phyloP scores from a whole-genome alignment of 2,329 filamentous ascomycete genomes.

The Paraphoma chrysanthemicola region DNA sequence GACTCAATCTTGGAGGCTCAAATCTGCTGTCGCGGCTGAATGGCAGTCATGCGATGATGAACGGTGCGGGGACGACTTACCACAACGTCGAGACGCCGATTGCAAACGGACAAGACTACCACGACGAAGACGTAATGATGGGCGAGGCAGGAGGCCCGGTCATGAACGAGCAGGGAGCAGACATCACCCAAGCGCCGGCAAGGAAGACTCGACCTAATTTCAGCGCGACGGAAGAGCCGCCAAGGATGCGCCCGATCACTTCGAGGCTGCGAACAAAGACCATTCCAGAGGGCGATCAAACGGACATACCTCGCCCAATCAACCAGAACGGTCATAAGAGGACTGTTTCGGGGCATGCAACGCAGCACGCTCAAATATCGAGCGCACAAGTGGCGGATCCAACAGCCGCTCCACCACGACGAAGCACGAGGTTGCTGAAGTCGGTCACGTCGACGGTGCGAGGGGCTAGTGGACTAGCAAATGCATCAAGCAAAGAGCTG shows the following conservation, averaged over 20 bases:
- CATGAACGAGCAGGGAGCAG: slow-evolving; percentile 38
- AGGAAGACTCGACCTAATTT: slow-evolving; percentile 48
- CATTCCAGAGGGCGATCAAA: slow-evolving; percentile 49
- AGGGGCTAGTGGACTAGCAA: slow-evolving; percentile 67
- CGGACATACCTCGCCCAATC: slow-evolving; percentile 45
- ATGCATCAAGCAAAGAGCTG: slow-evolving; percentile 58
- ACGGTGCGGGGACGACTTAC: slow-evolving; percentile 19
- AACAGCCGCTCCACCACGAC: slow-evolving; percentile 52
- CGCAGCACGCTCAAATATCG: slow-evolving; percentile 41
- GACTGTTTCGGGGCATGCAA: slow-evolving; percentile 83
- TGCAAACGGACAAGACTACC: slow-evolving; percentile 46
- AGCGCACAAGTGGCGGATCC: slow-evolving; percentile 40
- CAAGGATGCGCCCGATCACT: slow-evolving; percentile 49
- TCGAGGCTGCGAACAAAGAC: slow-evolving; percentile 49
- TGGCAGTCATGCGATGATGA: slow-evolving; percentile 45
- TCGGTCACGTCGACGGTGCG: slow-evolving; percentile 65
- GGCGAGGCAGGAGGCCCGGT: slow-evolving; percentile 45
- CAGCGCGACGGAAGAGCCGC: slow-evolving; percentile 43
- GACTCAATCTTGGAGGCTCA: slow-evolving; percentile 44
- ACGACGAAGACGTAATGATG: slow-evolving; percentile 55
- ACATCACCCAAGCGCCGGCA: slow-evolving; percentile 58
- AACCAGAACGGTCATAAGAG: slow-evolving; percentile 74
- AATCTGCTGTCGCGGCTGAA: slow-evolving; percentile 53
- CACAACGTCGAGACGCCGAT: slow-evolving; percentile 57
- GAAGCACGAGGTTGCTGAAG: slow-evolving; percentile 53